Conservation (phyloP, 2,329 filamentous ascomycete species). For the Albifimbria verrucaria region DNA sequence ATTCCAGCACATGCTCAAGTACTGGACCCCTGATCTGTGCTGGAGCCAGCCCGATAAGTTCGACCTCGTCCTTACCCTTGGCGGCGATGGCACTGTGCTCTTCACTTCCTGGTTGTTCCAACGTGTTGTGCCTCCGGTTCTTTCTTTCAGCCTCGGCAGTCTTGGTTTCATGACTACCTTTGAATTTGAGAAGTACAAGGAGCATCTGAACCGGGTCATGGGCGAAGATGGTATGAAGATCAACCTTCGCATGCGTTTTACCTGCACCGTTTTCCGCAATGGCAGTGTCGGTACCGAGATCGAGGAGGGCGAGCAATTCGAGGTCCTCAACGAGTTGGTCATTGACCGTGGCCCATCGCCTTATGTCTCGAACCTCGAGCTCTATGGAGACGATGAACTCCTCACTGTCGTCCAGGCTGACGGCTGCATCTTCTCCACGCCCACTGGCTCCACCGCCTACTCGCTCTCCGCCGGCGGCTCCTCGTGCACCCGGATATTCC, state of each 20-base stretch:
- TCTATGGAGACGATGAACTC: constrained; percentile 93
- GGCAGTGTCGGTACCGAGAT: constrained; percentile 58
- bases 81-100: constrained; percentile 81
- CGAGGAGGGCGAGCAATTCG: constrained; percentile 91
- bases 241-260: constrained; percentile 97
- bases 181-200: constrained; percentile 82
- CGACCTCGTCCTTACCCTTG: constrained; percentile 85
- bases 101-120: constrained; percentile 94
- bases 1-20: constrained; percentile 81
- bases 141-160: constrained; percentile 81
- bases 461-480: constrained; percentile 93
- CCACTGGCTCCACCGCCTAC: constrained; percentile 92
- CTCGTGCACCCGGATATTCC: constrained; percentile 96
- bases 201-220: constrained; percentile 86
- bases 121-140: constrained; percentile 77
- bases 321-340: constrained; percentile 96
- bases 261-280: constrained; percentile 89
- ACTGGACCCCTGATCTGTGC: constrained; percentile 96
- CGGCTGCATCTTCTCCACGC: constrained; percentile 95
- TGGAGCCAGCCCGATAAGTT: constrained; percentile 93
- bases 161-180: constrained; percentile 88
- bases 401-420: constrained; percentile 95
- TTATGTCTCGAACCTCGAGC: constrained; percentile 93
- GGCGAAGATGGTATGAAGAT: constrained; percentile 94
- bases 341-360: constrained; percentile 96